Evolutionary conservation across 768 basidiomycete genomes (phyloP).

Genomic region (Termitomyces heimii): DNA sequence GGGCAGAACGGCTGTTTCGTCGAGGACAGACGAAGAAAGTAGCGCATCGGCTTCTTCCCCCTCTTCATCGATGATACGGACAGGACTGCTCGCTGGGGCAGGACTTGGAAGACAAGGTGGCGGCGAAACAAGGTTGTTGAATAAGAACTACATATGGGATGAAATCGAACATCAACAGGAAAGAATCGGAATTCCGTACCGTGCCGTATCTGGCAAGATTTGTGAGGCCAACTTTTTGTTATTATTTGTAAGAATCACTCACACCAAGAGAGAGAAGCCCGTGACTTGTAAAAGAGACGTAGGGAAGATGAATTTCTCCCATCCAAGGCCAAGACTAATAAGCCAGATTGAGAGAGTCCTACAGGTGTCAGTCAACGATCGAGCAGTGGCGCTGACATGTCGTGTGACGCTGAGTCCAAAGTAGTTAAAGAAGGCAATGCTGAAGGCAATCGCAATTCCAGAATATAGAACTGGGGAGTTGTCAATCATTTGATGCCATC

Average conservation of each 20-base stretch:
- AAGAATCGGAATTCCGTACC: conserved; percentile 32
- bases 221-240: conserved; percentile 3
- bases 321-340: conserved; percentile 81
- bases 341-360: conserved; percentile 96
- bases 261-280: conserved; percentile 89
- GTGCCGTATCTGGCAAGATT: conserved; percentile 68
- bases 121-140: conserved; percentile 73
- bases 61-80: conserved; percentile 44
- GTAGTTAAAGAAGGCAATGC: conserved; percentile 81
- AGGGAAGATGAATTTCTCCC: conserved; percentile 83
- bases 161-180: conserved; percentile 7
- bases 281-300: conserved; percentile 76
- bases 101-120: conserved; percentile 61
- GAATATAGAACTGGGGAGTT: conserved; percentile 68
- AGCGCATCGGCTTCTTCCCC: conserved; percentile 55
- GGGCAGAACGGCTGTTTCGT: conserved; percentile 81
- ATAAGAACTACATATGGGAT: conserved; percentile 57
- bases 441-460: conserved; percentile 64
- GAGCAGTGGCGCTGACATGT: conserved; percentile 88
- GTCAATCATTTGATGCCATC: conserved; percentile 83
- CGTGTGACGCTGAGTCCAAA: conserved; percentile 91
- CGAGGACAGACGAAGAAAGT: conserved; percentile 40
- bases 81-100: conserved; percentile 21
- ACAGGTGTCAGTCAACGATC: conserved; percentile 91
- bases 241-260: conserved; percentile 24